A percentile compares a stretch with the other conserved stretches of the same genome.
phyloP scores from a whole-genome alignment of 2,329 filamentous ascomycete species.

The Didymella lethalis region DNA sequence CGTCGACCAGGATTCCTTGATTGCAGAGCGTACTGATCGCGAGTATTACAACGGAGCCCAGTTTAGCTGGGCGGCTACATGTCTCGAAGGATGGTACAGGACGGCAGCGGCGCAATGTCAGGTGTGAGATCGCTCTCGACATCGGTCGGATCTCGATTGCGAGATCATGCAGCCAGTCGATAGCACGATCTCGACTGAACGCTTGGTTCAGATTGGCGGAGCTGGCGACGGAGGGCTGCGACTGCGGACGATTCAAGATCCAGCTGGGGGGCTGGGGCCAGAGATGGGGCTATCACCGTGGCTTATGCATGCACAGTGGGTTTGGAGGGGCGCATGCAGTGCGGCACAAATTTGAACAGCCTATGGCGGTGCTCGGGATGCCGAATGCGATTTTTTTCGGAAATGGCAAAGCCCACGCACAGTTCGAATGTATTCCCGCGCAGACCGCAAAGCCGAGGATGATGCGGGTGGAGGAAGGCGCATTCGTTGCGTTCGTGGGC shows the following conservation, averaged over 20 bases:
- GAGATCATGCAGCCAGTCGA: conserved; percentile 18
- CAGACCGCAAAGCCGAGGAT: background rate
- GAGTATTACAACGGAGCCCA: conserved; percentile 4
- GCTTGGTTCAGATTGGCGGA: conserved; percentile 3
- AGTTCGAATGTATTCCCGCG: background rate
- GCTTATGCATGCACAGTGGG: conserved; percentile 15
- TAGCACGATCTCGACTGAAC: conserved; percentile 18
- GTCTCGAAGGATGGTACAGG: conserved; percentile 6
- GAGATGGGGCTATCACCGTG: conserved; percentile 10
- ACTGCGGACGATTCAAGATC: conserved; percentile 4
- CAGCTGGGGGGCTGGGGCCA: conserved; percentile 3
- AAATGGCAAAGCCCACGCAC: conserved; percentile 1
- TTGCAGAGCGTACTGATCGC: background rate
- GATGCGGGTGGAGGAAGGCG: background rate
- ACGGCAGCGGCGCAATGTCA: conserved; percentile 11
- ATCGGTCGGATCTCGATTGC: conserved; percentile 12
- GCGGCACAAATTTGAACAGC: conserved; percentile 9
- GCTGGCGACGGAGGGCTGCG: conserved; percentile 1
- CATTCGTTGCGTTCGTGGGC: background rate
- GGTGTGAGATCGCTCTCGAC: conserved; percentile 5
- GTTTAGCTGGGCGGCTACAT: conserved; percentile 16
- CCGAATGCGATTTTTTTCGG: background rate
- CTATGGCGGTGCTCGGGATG: background rate
- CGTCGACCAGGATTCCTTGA: conserved; percentile 23
- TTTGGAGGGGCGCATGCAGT: conserved; percentile 16